Evolutionary conservation across 805 yeast species (phyloP), one percentile per base, ranked within the genome.

Genomic region (Ogataea degrootiae): DNA sequence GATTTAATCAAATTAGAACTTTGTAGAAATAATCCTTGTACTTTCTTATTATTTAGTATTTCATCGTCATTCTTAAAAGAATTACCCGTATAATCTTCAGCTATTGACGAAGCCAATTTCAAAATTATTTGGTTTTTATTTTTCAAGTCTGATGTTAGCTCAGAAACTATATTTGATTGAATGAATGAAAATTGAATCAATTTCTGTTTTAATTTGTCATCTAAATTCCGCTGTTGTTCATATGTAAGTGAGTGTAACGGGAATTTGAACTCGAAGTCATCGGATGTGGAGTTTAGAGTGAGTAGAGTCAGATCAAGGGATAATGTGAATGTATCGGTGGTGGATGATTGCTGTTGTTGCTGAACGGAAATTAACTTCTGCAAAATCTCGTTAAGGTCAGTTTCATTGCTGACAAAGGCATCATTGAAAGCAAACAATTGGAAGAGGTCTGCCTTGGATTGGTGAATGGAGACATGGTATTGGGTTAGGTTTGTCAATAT

Each of bases 121-220:
- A 56, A 44, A 6, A 58, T 58, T 39, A 56, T 52, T 44, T 53
- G 58, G 42, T 56, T 56, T 38, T 58, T 58, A 29, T 42, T 49
- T 19, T 44, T 42, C 23, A 58, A 36, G 29, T 58, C 60, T 6
- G 44, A 48, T 2, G 53, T 42, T 8, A 53, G 43, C 23, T 45
- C 42, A 14, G 48, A 8, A 1, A 48, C 33, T 17, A 58, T 44
- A 8, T 16, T 34, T 7, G 57, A 37, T 43, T 54, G 54, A 17
- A 48, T 31, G 35, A 44, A 48, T 26, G 51, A 46, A 23, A 46
- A 45, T 6, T 42, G 49, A 8, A 48, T 41, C 33, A 56, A 34
- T 6, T 34, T 41, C 6, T 22, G 37, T 15, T 47, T 35, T 21
- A 53, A 42, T 34, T 37, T 35, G 3, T 26, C 6, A 6, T 44